Base-by-base conservation (phyloP, 495 filamentous ascomycete species). In the Penicillium canariense region DNA sequence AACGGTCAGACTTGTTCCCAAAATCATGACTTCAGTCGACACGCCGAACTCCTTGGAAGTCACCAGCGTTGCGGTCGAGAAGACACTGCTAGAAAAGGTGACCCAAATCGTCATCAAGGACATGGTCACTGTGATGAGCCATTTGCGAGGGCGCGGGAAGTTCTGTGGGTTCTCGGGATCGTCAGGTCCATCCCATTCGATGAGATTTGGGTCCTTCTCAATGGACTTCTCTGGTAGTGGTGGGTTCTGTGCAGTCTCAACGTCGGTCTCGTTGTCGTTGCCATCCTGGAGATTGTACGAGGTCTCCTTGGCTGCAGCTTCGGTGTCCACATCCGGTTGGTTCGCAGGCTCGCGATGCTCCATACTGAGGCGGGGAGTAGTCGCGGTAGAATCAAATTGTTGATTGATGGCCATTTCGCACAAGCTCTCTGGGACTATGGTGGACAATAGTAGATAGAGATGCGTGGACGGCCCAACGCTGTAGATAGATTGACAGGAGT, bases 131-230 rank as follows among this genome's bases (percentile, higher is more conserved):
- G 91, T 86, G 43, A 88, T 78, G 0, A 84, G 53, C 85, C 87
- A 91, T 71, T 95, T 95, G 46, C 77, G 75, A 34, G 68, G 56
- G 0, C 59, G 53, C 0, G 80, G 63, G 58, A 86, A 89, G 67
- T 93, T 91, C 62, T 84, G 76, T 4, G 88, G 88, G 70, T 90
- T 88, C 38, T 81, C 71, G 0, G 86, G 86, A 57, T 92, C 88
- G 45, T 87, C 61, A 0, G 70, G 73, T 7, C 75, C 74, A 56
- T 76, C 68, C 66, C 69, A 78, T 30, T 70, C 70, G 1, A 78
- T 70, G 6, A 77, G 58, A 32, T 76, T 74, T 11, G 75, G 71
- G 42, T 77, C 74, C 50, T 66, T 70, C 11, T 58, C 55, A 10
- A 56, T 49, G 8, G 56, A 32, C 22, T 65, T 56, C 26, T 65